Evolutionary conservation across 2,329 filamentous ascomycete genomes (phyloP).

Genomic region (Geosmithia morbida): DNA sequence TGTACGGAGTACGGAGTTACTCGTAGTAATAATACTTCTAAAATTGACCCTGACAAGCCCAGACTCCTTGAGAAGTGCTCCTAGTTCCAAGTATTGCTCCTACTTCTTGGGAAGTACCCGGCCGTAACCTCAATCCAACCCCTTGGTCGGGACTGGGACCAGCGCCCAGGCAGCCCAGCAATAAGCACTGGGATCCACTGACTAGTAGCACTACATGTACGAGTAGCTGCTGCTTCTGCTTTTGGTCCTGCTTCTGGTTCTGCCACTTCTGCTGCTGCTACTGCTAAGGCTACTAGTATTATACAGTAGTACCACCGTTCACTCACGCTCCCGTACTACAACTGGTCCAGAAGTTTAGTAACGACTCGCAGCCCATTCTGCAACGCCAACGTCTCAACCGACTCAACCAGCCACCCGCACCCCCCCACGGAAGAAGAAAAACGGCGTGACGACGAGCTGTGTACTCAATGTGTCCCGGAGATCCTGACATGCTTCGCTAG

Average conservation of each 20-base stretch:
- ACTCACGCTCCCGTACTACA: neutral
- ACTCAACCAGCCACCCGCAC: neutral
- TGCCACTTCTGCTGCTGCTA: too few species aligned
- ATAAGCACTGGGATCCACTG: neutral
- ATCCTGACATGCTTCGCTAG: slow-evolving; percentile 1
- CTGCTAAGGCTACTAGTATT: too few species aligned
- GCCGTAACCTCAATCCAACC: neutral
- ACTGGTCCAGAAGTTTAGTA: neutral
- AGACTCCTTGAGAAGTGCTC: too few species aligned
- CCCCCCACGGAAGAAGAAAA: neutral
- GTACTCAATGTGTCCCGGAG: slow-evolving; percentile 1
- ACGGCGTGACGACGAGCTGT: neutral
- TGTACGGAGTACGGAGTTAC: too few species aligned
- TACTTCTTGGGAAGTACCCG: neutral
- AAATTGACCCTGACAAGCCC: neutral
- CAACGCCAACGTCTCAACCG: neutral
- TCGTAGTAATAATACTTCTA: neutral
- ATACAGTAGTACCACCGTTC: too few species aligned
- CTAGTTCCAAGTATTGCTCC: too few species aligned
- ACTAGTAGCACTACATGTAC: neutral
- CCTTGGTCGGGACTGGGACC: neutral
- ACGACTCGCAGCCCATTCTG: neutral
- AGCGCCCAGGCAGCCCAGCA: neutral
- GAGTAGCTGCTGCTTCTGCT: too few species aligned
- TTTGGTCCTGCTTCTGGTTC: too few species aligned